Base-by-base conservation (phyloP, 2,329 filamentous ascomycete genomes). In the Claviceps purpurea region DNA sequence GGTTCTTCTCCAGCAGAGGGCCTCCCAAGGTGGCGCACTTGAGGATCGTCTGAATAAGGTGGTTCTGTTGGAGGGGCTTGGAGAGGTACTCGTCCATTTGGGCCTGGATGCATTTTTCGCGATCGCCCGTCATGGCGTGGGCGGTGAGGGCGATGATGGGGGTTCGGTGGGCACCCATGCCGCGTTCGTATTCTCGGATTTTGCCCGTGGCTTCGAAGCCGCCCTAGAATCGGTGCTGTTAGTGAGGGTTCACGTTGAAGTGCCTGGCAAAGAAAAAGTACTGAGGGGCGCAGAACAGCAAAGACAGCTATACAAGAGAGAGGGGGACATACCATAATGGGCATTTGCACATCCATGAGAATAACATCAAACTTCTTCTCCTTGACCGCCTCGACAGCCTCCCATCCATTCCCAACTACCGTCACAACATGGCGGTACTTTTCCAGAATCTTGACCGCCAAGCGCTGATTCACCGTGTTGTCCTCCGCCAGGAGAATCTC, bases 71-170 rank as follows among this genome's bases (percentile, higher is more conserved):
- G 55, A 97, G 75, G 26, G 91, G 91, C 67, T 98, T 98, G 18
- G 91, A 95, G 43, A 98, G 75, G 65, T 98, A 98, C 68, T 98
- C 93, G 67, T 98, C 93, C 93, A 98, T 98, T 72, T 97, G 89
- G 10, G 91, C 93, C 66, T 95, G 89, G 56, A 98, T 94, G 68
- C 93, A 98, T 74, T 95, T 95, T 67, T 98, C 93, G 49, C 93
- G 82, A 64, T 98, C 93, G 58, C 93, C 93, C 73, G 97, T 84
- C 93, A 98, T 98, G 60, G 93, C 93, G 70, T 98, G 93, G 1
- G 93, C 93, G 13, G 93, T 98, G 45, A 98, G 78, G 2, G 93
- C 93, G 61, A 98, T 95, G 63, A 98, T 96, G 14, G 93, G 93
- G 11, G 91, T 95, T 50, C 91, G 81, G 53, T 87, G 82, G 38